These are phyloP conservation scores for Madurella fahalii DNA, from an alignment of 2,329 filamentous ascomycete species.

Conservation along the genomic window DNA sequence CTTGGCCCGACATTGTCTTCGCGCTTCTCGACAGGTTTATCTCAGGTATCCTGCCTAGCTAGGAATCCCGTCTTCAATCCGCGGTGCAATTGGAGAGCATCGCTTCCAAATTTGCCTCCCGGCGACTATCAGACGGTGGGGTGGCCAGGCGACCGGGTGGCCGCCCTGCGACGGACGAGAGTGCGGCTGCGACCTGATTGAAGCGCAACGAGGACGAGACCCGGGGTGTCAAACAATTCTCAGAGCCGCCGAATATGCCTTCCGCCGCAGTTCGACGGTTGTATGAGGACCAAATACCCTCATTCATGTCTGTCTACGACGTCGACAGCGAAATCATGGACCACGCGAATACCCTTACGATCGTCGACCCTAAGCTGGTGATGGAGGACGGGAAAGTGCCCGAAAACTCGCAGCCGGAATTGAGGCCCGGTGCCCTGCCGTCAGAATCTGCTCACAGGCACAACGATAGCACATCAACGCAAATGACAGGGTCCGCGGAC, in stretches of 20 bases:
- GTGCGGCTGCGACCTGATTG: conserved; percentile 21
- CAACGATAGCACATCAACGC: conserved; percentile 72
- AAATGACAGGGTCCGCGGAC: conserved; percentile 78
- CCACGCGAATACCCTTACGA: conserved; percentile 50
- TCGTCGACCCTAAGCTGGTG: conserved; percentile 49
- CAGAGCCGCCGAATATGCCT: conserved; percentile 47
- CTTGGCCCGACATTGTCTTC: conserved; percentile 24
- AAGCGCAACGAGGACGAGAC: conserved; percentile 15
- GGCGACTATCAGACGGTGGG: conserved; percentile 17
- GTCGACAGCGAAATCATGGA: conserved; percentile 55
- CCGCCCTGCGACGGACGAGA: conserved; percentile 14
- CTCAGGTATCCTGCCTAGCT: too few relatives aligned
- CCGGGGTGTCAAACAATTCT: conserved; percentile 5
- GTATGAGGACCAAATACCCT: conserved; percentile 68
- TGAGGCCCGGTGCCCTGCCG: conserved; percentile 39
- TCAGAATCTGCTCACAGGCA: conserved; percentile 60
- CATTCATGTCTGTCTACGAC: conserved; percentile 73
- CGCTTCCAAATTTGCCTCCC: conserved; percentile 2
- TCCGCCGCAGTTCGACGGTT: conserved; percentile 57
- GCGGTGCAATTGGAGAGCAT: conserved; percentile 3
- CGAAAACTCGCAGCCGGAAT: conserved; percentile 32
- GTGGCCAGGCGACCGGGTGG: conserved; percentile 20
- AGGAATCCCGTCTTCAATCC: neutral
- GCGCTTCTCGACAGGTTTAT: conserved; percentile 6
- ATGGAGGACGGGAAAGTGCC: conserved; percentile 40